Evolutionary conservation across 2,329 filamentous ascomycete genomes (phyloP).

Genomic region (Davidsoniella virescens): DNA sequence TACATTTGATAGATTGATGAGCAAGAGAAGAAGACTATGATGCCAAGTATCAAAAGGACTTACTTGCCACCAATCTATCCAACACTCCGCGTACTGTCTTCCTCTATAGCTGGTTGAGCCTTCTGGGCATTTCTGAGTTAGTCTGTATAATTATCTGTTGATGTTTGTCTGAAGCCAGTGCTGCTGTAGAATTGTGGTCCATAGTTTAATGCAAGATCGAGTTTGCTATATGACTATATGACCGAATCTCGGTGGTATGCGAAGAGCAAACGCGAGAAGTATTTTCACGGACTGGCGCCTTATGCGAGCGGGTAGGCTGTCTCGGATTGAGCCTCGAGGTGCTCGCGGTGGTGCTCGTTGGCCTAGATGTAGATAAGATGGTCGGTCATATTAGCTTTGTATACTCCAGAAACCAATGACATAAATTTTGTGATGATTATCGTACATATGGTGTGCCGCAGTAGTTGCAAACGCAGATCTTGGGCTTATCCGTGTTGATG

Average conservation of each 20-base stretch:
- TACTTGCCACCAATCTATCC: too few relatives aligned
- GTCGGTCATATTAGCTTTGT: neutral
- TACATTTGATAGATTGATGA: neutral
- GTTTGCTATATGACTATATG: too few relatives aligned
- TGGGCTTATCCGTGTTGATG: slow-evolving; percentile 95
- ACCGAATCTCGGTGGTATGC: too few relatives aligned
- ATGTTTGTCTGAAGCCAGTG: too few relatives aligned
- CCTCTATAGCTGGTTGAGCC: too few relatives aligned
- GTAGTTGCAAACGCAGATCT: slow-evolving; percentile 82
- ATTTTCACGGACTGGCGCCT: slow-evolving; percentile 10
- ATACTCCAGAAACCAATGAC: neutral
- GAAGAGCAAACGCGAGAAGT: too few relatives aligned
- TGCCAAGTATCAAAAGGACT: too few relatives aligned
- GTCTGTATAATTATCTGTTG: too few relatives aligned
- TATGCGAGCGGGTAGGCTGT: slow-evolving; percentile 65
- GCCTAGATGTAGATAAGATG: slow-evolving; percentile 39
- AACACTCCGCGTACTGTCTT: too few relatives aligned
- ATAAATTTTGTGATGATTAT: neutral
- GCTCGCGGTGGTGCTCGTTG: slow-evolving; percentile 71
- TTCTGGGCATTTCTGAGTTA: too few relatives aligned
- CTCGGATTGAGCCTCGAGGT: slow-evolving; percentile 65
- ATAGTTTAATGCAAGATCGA: too few relatives aligned
- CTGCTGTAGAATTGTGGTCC: neutral
- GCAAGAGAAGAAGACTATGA: too few relatives aligned
- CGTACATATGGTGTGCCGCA: slow-evolving; percentile 87